A percentile compares a stretch with the other conserved stretches of the same genome.
Conservation (phyloP, 2,329 filamentous ascomycete species). For the Xylariaceae sp. region DNA sequence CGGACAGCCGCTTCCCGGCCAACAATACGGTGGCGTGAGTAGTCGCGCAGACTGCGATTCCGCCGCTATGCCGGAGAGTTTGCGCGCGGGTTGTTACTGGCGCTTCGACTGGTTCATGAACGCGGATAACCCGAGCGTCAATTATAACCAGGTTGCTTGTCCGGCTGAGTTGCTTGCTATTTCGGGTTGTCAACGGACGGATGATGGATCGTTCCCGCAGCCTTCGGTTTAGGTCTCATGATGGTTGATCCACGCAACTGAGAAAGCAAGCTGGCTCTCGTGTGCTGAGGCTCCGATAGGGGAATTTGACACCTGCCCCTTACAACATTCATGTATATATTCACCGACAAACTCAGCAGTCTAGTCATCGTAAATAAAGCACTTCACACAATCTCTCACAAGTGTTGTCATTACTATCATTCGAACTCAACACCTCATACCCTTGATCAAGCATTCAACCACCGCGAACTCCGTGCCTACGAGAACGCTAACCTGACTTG, state of each 20-base stretch:
- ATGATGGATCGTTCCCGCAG: constrained; percentile 22
- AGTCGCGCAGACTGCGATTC: constrained; percentile 38
- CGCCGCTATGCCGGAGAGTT: constrained; percentile 36
- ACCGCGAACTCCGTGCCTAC: too few species aligned
- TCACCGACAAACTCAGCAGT: not conserved
- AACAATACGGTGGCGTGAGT: constrained; percentile 44
- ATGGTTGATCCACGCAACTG: too few species aligned
- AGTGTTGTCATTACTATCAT: too few species aligned
- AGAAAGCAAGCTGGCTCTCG: too few species aligned
- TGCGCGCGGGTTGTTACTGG: constrained; percentile 46
- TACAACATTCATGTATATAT: not conserved
- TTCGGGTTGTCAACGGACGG: constrained; percentile 35
- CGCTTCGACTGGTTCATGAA: constrained; percentile 49
- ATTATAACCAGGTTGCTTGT: constrained; percentile 44
- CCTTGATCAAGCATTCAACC: too few species aligned
- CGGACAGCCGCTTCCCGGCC: constrained; percentile 35
- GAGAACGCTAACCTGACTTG: too few species aligned
- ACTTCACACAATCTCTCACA: too few species aligned
- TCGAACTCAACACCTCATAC: too few species aligned
- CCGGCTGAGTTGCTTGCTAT: constrained; percentile 41
- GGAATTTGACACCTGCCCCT: too few species aligned
- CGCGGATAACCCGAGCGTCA: constrained; percentile 43
- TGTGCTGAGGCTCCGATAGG: too few species aligned
- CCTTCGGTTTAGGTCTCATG: not conserved
- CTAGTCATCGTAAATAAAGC: not conserved